Base-by-base conservation (phyloP, 2,329 filamentous ascomycete species). In the Stromatinia cepivora region DNA sequence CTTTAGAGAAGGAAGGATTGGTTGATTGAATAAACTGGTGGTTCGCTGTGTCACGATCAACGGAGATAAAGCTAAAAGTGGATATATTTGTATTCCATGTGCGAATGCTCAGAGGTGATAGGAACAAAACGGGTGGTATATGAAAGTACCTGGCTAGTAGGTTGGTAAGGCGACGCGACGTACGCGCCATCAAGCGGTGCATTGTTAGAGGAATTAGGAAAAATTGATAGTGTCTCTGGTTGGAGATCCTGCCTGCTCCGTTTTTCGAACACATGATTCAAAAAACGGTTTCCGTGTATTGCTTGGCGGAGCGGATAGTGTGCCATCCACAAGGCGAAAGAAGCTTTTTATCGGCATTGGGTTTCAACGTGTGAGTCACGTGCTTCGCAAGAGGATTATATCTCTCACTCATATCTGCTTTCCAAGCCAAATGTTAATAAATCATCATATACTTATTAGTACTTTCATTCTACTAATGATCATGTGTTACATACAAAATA, bases 1-100 rank as follows among this genome's bases (percentile, higher is more conserved):
- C 46, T 28, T 52, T 64, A 64, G 46, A 52, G 34, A 28, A 52
- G n/a, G n/a, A 10, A 22, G 61, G 61, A 64, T 64, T 64, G 61
- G 61, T 42, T 15, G 61, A 42, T 39, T 39, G n/a, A 28, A 52
- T 25, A 9, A 9, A 28, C 17, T 28, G 61, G 61, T 42, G 46
- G 61, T 63, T 7, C 15, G 28, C n/a, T 63, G 46, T 63, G 20
- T 28, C 22, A 52, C 46, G 15, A 52, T 52, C 15, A 52, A 63
- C 22, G 61, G 34, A 64, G 46, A 39, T 39, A 64, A 36, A 52
- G 61, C 8, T 22, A 39, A 53, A 52, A 64, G 61, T 64, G 61
- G 61, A 39, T 64, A 52, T 25, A 22, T 15, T 39, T 52, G 61
- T 20, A 52, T 34, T 39, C 46, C 61, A 39, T 39, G 31, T 20